These are phyloP conservation scores for Saccharomycopsis sp. DNA, from an alignment of 805 yeast genomes.

Conservation along the genomic window DNA sequence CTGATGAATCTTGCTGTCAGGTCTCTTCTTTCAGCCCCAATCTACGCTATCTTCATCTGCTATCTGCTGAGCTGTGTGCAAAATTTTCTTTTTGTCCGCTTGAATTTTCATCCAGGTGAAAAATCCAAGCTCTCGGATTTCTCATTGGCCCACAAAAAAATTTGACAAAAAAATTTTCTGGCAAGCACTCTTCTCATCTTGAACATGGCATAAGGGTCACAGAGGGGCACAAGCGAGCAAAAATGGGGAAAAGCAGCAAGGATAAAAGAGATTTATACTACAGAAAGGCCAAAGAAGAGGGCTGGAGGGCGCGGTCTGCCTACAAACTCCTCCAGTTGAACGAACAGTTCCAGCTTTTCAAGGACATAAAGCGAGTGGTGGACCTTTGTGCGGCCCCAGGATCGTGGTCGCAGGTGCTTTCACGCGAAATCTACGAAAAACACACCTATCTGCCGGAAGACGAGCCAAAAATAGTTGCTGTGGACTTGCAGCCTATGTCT, in stretches of 20 bases:
- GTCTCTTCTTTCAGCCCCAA: not conserved
- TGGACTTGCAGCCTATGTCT: conserved; percentile 95
- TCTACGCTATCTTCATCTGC: not conserved
- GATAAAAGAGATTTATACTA: conserved; percentile 91
- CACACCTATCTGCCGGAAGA: conserved; percentile 26
- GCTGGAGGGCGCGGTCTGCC: conserved; percentile 96
- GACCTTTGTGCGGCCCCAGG: conserved; percentile 99
- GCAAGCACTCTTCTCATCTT: not conserved
- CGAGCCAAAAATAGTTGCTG: conserved; percentile 78
- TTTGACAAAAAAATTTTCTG: not conserved
- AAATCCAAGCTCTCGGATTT: not conserved
- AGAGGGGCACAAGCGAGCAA: too few species aligned
- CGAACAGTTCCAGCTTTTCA: conserved; percentile 79
- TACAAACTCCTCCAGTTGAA: conserved; percentile 86
- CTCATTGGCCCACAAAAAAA: not conserved
- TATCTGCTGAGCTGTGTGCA: not conserved
- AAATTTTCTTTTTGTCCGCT: not conserved
- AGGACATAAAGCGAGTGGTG: conserved; percentile 71
- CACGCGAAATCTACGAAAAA: conserved; percentile 53
- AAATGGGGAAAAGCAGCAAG: conserved; percentile 91
- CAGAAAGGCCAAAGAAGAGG: conserved; percentile 94
- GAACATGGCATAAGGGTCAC: too few species aligned
- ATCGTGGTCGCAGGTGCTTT: conserved; percentile 94
- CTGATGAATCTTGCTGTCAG: not conserved
- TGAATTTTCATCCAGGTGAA: not conserved